A percentile compares a stretch with the other conserved stretches of the same genome.
Evolutionary conservation across 129 eudicot species (phyloP).

Genomic region (Kitagawia praeruptora): DNA sequence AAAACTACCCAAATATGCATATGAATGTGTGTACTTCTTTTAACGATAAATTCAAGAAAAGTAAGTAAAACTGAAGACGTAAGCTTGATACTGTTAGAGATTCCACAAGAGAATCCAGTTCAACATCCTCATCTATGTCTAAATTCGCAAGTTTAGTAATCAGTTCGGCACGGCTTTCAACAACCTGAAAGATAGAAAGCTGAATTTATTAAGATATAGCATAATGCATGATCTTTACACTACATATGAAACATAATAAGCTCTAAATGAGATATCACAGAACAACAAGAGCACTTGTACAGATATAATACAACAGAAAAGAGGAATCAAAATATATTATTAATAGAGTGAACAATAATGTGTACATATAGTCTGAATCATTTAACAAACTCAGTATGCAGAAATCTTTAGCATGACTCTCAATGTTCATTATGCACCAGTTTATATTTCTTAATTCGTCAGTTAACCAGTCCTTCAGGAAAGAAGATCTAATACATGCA

Average conservation of each 20-base stretch:
- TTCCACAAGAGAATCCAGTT: constrained; percentile 43
- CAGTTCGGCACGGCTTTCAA: constrained; percentile 74
- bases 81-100: constrained; percentile 56
- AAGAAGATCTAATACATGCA: background rate
- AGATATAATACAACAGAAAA: background rate
- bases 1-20: background rate
- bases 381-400: background rate
- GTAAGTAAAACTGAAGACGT: too few species aligned
- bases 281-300: background rate
- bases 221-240: background rate
- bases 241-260: background rate
- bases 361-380: background rate
- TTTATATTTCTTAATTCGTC: background rate
- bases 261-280: background rate
- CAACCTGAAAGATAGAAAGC: constrained; percentile 46
- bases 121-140: constrained; percentile 33
- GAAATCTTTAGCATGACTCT: background rate
- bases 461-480: background rate
- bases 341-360: background rate
- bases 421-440: background rate
- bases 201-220: background rate
- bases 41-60: background rate
- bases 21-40: background rate
- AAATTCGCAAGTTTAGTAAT: constrained; percentile 49
- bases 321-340: background rate